Percentiles rank a stretch among this genome's conserved stretches.
phyloP scores from a whole-genome alignment of 768 basidiomycete species.

The Rhizopogon vinicolor region DNA sequence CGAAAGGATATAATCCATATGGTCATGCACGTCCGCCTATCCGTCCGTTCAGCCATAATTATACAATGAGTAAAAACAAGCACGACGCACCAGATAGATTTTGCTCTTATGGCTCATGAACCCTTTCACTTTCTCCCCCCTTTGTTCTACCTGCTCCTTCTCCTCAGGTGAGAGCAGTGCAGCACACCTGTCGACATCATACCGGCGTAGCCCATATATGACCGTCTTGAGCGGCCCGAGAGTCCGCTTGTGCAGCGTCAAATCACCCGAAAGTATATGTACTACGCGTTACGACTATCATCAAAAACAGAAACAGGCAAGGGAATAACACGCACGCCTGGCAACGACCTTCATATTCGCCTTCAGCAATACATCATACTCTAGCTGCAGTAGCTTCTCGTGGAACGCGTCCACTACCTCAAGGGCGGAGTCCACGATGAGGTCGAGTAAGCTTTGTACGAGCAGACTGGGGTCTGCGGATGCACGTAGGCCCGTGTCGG shows the following conservation, averaged over 20 bases:
- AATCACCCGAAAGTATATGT: conserved; percentile 72
- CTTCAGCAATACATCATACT: conserved; percentile 53
- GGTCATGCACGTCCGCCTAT: conserved; percentile 72
- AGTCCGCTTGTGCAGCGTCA: conserved; percentile 70
- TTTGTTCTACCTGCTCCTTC: not conserved
- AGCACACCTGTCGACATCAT: conserved; percentile 63
- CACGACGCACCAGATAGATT: conserved; percentile 52
- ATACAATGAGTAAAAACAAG: not conserved
- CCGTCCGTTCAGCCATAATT: not conserved
- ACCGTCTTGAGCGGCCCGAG: conserved; percentile 68
- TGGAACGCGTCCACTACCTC: conserved; percentile 70
- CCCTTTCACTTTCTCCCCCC: conserved; percentile 39
- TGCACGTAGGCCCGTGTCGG: conserved; percentile 55
- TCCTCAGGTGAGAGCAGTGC: conserved; percentile 44
- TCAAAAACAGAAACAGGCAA: not conserved
- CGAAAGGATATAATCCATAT: conserved; percentile 66
- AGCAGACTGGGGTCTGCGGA: conserved; percentile 67
- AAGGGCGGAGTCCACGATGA: conserved; percentile 63
- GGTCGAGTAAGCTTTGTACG: conserved; percentile 65
- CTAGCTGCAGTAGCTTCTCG: conserved; percentile 54
- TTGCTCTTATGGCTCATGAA: conserved; percentile 68
- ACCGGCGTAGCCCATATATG: conserved; percentile 62
- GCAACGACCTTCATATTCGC: conserved; percentile 60
- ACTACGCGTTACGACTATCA: conserved; percentile 34
- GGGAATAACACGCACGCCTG: conserved; percentile 35